Conservation (phyloP, 148 eudicot genomes). For the Fagopyrum esculentum region DNA sequence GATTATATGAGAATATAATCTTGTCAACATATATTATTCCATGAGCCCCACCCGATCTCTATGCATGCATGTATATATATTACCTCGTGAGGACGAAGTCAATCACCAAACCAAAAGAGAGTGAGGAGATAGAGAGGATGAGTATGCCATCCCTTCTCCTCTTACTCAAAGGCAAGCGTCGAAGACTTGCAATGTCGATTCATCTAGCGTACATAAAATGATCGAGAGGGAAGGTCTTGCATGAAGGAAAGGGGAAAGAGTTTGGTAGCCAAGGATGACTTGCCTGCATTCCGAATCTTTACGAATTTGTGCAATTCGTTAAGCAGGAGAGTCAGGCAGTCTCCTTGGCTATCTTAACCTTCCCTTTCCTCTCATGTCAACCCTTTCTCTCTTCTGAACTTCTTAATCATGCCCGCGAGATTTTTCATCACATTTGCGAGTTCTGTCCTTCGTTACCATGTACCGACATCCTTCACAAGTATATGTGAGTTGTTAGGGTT, state of each 20-base stretch:
- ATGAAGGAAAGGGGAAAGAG: constrained; percentile 6
- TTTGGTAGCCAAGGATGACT: constrained; percentile 15
- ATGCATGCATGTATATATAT: neutral
- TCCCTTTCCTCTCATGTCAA: constrained; percentile 9
- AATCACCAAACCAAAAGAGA: neutral
- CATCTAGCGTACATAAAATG: neutral
- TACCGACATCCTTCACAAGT: too few species aligned
- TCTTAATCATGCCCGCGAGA: too few species aligned
- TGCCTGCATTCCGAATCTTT: neutral
- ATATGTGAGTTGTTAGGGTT: too few species aligned
- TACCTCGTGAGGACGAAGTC: neutral
- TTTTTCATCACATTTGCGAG: too few species aligned
- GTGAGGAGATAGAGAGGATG: too few species aligned
- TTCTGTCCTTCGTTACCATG: too few species aligned
- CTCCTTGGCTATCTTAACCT: constrained; percentile 11
- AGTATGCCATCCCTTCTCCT: neutral
- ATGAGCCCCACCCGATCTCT: neutral
- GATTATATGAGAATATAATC: neutral
- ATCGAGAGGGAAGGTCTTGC: neutral
- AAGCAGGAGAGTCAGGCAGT: neutral
- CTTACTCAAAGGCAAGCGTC: neutral
- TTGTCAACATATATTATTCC: neutral
- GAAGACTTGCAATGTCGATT: neutral
- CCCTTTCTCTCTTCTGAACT: neutral
- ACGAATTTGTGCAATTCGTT: neutral